Conservation (phyloP, 202 grass and related monocot species). For the Dendrocalamus latiflorus region DNA sequence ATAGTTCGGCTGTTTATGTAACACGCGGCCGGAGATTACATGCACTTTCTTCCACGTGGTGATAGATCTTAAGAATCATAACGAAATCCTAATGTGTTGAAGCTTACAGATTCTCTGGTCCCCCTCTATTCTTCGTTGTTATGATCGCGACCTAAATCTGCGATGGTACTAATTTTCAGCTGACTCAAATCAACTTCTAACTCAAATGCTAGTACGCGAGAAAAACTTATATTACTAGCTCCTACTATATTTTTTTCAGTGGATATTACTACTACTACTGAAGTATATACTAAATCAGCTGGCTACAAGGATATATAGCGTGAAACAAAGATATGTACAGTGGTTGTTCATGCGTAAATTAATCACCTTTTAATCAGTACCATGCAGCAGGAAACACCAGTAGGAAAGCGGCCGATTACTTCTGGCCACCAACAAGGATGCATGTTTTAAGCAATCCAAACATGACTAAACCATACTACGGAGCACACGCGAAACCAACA, state of each 20-base stretch:
- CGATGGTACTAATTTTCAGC: no score
- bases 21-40: constrained; percentile 1
- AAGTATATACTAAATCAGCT: no score
- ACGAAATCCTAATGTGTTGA: background rate
- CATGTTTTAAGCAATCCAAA: constrained; percentile 2
- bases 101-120: background rate
- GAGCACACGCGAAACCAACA: background rate
- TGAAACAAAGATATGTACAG: background rate
- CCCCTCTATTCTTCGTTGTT: background rate
- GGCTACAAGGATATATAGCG: background rate
- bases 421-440: background rate
- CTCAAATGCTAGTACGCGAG: background rate
- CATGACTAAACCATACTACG: background rate
- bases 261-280: no score
- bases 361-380: background rate
- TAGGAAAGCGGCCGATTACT: background rate
- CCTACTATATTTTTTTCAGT: no score
- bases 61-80: constrained; percentile 1
- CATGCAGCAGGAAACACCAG: background rate
- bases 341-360: background rate
- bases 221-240: background rate
- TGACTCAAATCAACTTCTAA: background rate
- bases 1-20: background rate
- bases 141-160: background rate
- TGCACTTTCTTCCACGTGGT: constrained; percentile 14